Percentiles rank a stretch among this genome's conserved stretches.
Evolutionary conservation across 2,329 filamentous ascomycete species (phyloP).

Genomic region (Akanthomyces dipterigenus): DNA sequence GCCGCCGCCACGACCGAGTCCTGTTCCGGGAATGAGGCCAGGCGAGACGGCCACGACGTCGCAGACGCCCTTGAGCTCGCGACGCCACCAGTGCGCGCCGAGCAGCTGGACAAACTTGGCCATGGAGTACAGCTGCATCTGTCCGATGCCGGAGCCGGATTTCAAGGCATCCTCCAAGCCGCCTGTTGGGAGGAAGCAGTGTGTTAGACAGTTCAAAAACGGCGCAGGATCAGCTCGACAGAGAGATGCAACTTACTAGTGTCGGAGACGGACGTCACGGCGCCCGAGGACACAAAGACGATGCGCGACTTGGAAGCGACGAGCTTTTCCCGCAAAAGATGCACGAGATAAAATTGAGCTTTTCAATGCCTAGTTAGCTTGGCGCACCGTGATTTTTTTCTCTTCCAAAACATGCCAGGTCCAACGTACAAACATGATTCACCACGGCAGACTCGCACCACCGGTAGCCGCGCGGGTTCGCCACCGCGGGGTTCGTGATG

Average conservation of each 20-base stretch:
- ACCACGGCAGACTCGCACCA: slow-evolving; percentile 46
- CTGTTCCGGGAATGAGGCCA: slow-evolving; percentile 43
- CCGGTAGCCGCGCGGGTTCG: slow-evolving; percentile 34
- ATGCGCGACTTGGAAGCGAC: slow-evolving; percentile 39
- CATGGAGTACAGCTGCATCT: slow-evolving; percentile 29
- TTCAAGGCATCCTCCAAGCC: slow-evolving; percentile 32
- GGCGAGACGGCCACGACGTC: slow-evolving; percentile 47
- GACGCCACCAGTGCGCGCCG: slow-evolving; percentile 49
- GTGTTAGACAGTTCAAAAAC: neutral
- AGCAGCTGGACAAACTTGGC: slow-evolving; percentile 47
- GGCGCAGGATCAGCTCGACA: neutral
- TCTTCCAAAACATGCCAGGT: neutral
- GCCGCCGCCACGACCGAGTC: slow-evolving; percentile 28
- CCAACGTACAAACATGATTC: slow-evolving; percentile 44
- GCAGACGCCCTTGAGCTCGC: slow-evolving; percentile 37
- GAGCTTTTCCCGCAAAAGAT: slow-evolving; percentile 42
- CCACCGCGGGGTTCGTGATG: slow-evolving; percentile 27
- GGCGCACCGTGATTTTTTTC: no score
- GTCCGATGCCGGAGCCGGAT: slow-evolving; percentile 28
- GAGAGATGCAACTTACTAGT: slow-evolving; percentile 19
- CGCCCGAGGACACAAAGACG: slow-evolving; percentile 46
- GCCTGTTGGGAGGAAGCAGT: slow-evolving; percentile 18
- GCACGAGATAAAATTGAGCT: slow-evolving; percentile 49
- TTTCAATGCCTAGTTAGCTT: neutral
- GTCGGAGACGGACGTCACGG: slow-evolving; percentile 31